Conservation (phyloP, 805 yeast genomes). For the Alloascoidea africana region DNA sequence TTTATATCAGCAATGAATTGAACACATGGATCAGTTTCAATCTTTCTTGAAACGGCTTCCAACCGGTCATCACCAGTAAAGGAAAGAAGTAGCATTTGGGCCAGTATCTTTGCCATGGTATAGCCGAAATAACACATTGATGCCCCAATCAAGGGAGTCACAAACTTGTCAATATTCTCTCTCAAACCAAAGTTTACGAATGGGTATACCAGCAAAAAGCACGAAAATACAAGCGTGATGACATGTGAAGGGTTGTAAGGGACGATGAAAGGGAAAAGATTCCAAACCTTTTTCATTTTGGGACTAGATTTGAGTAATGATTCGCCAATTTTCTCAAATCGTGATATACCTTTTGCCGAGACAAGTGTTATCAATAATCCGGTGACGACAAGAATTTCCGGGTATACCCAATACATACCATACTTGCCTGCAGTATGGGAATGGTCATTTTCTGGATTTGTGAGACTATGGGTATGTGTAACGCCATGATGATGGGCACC, state of each 20-base stretch:
- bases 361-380: slow-evolving; percentile 17
- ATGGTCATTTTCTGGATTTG: slow-evolving; percentile 9
- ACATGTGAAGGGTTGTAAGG: slow-evolving; percentile 15
- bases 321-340: slow-evolving; percentile 15
- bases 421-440: slow-evolving; percentile 2
- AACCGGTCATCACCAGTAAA: slow-evolving; percentile 21
- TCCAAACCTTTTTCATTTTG: slow-evolving; percentile 5
- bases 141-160: slow-evolving; percentile 21
- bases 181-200: slow-evolving; percentile 12
- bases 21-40: slow-evolving; percentile 15
- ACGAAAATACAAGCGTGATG: slow-evolving; percentile 17
- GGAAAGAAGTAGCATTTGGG: slow-evolving; percentile 27
- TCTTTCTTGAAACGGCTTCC: slow-evolving; percentile 11
- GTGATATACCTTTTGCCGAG: slow-evolving; percentile 11
- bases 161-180: slow-evolving; percentile 15
- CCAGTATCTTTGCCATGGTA: slow-evolving; percentile 21
- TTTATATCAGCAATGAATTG: slow-evolving; percentile 15
- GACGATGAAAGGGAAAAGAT: slow-evolving; percentile 8
- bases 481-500: slow-evolving; percentile 8
- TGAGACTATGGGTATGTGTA: slow-evolving; percentile 16
- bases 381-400: slow-evolving; percentile 12
- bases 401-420: slow-evolving; percentile 7
- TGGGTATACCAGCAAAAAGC: slow-evolving; percentile 16
- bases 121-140: slow-evolving; percentile 26
- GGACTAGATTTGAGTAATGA: slow-evolving; percentile 14